Evolutionary conservation across 2,329 filamentous ascomycete genomes (phyloP).

Genomic region (Boeremia lycopersici): DNA sequence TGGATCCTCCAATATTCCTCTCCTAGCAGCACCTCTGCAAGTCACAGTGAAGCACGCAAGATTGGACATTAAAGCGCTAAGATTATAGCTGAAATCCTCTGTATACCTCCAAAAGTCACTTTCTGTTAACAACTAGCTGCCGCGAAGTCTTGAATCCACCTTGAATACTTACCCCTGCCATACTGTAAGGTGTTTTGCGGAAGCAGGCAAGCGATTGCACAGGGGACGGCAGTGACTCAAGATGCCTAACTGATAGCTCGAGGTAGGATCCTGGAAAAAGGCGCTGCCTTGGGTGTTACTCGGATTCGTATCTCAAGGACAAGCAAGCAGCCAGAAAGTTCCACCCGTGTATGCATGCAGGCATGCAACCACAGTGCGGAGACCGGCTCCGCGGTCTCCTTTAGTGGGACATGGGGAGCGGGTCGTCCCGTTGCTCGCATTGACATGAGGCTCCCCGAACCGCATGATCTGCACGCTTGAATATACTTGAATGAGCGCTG

Average conservation of each 20-base stretch:
- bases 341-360: background rate
- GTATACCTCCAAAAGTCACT: too few relatives aligned
- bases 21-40: too few relatives aligned
- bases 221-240: background rate
- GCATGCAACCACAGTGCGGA: background rate
- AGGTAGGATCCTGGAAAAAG: background rate
- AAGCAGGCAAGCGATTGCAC: conserved; percentile 1
- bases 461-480: conserved; percentile 9
- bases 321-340: background rate
- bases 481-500: background rate
- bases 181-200: background rate
- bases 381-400: background rate
- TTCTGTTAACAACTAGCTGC: too few relatives aligned
- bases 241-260: background rate
- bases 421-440: conserved; percentile 13
- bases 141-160: too few relatives aligned
- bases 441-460: background rate
- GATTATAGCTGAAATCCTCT: too few relatives aligned
- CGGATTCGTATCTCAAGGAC: background rate
- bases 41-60: too few relatives aligned
- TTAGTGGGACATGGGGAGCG: conserved; percentile 5
- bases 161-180: too few relatives aligned
- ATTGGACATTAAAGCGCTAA: too few relatives aligned
- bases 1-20: too few relatives aligned
- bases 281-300: background rate